Conservation (phyloP, 331 rosid genomes). For the Ulmus americana region DNA sequence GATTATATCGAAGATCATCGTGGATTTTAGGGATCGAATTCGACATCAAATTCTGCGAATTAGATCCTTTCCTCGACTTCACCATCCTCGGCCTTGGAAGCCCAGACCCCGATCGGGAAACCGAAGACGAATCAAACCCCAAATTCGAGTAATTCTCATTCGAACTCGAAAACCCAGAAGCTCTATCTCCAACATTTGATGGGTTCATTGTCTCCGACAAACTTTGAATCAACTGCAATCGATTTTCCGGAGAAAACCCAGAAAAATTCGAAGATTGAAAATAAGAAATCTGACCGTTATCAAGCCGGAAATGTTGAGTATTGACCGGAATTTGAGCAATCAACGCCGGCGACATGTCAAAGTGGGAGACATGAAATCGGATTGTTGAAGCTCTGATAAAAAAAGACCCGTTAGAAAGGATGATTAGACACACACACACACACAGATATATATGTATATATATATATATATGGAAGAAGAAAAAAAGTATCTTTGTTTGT, state of each 20-base stretch:
- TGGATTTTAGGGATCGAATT: conserved; percentile 18
- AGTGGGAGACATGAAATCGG: conserved; percentile 43
- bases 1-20: conserved; percentile 39
- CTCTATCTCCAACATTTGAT: conserved; percentile 33
- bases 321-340: conserved; percentile 26
- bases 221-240: conserved; percentile 15
- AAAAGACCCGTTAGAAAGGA: neutral
- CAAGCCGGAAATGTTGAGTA: conserved; percentile 7
- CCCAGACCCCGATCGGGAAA: conserved; percentile 38
- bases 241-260: conserved; percentile 24
- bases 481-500: neutral
- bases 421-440: neutral
- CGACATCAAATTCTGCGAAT: conserved; percentile 38
- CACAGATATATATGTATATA: neutral
- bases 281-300: conserved; percentile 30
- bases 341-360: conserved; percentile 40
- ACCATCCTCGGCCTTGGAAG: conserved; percentile 52
- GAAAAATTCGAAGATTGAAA: conserved; percentile 8
- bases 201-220: conserved; percentile 32
- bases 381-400: conserved; percentile 15
- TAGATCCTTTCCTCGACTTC: conserved; percentile 53
- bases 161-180: conserved; percentile 39
- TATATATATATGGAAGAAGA: neutral
- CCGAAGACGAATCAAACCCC: conserved; percentile 40
- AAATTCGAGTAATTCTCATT: conserved; percentile 29